Conservation (phyloP, 495 filamentous ascomycete species). For the Aspergillus olivimuriae region DNA sequence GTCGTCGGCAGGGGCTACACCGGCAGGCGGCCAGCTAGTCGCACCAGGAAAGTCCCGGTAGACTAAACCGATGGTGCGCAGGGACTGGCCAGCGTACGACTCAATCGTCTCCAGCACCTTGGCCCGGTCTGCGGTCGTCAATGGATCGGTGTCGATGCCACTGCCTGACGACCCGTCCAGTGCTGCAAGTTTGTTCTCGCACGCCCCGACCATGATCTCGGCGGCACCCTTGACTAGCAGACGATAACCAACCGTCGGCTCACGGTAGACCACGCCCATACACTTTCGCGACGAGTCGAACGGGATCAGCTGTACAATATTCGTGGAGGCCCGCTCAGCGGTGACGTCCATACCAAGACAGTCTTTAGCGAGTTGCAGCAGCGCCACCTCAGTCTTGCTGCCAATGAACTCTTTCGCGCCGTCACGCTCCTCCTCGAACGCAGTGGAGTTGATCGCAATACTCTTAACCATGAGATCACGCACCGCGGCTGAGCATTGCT, state of each 20-base stretch:
- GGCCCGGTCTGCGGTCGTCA: conserved; percentile 25
- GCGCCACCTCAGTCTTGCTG: conserved; percentile 68
- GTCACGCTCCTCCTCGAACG: conserved; percentile 55
- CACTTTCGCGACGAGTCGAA: conserved; percentile 66
- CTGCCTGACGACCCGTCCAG: conserved; percentile 13
- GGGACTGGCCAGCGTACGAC: conserved; percentile 50
- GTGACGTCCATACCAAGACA: conserved; percentile 58
- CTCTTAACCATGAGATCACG: conserved; percentile 51
- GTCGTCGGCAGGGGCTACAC: conserved; percentile 38
- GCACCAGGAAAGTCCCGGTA: conserved; percentile 59
- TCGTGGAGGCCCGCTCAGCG: conserved; percentile 51
- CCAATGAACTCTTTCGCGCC: conserved; percentile 55
- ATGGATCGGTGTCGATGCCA: conserved; percentile 32
- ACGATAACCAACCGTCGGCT: conserved; percentile 49
- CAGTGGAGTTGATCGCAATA: conserved; percentile 60
- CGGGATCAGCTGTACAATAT: conserved; percentile 57
- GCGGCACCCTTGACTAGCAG: conserved; percentile 65
- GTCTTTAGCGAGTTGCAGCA: conserved; percentile 54
- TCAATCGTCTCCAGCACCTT: conserved; percentile 40
- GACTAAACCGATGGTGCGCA: conserved; percentile 57
- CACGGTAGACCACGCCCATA: conserved; percentile 59
- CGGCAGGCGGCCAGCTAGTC: conserved; percentile 53
- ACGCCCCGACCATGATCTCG: conserved; percentile 55
- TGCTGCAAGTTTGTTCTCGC: conserved; percentile 30
- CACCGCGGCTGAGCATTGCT: conserved; percentile 30